Conservation (phyloP, 116 monocot genomes). For the Dioscorea cayenensis region DNA sequence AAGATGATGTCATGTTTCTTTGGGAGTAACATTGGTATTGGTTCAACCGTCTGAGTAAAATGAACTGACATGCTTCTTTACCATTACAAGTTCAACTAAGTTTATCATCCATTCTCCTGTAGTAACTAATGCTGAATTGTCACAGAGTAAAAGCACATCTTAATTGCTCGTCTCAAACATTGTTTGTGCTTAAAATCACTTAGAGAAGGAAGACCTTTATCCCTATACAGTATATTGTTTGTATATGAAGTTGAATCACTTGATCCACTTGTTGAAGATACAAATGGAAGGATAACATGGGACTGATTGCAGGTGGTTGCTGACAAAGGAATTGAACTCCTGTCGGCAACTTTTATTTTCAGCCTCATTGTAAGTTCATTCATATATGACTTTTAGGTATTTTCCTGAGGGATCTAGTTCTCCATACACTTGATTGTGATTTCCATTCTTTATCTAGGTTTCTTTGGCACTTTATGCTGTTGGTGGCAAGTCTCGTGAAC, state of each 20-base stretch:
- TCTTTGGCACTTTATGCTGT: slow-evolving; percentile 45
- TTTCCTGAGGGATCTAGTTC: too few relatives aligned
- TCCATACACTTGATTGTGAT: not conserved
- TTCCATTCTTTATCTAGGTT: slow-evolving; percentile 38
- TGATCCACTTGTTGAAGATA: not conserved
- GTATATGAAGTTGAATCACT: not conserved
- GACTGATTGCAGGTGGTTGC: slow-evolving; percentile 58
- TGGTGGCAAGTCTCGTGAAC: slow-evolving; percentile 49
- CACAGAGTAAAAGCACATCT: too few relatives aligned
- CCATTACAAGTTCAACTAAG: too few relatives aligned
- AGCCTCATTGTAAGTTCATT: slow-evolving; percentile 63
- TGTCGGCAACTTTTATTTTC: slow-evolving; percentile 68
- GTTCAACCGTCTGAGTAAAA: not conserved
- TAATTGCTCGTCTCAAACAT: too few relatives aligned
- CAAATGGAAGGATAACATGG: not conserved
- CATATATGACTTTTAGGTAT: not conserved
- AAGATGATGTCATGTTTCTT: too few relatives aligned
- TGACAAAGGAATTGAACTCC: slow-evolving; percentile 67
- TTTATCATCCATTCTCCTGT: too few relatives aligned
- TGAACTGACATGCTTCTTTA: too few relatives aligned
- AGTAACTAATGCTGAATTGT: too few relatives aligned
- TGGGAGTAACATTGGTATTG: not conserved
- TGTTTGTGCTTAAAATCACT: too few relatives aligned
- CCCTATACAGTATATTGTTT: not conserved
- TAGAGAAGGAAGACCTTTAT: too few relatives aligned